Evolutionary conservation across 164 flowering plant genomes (phyloP).

Genomic region (Brasenia schreberi): DNA sequence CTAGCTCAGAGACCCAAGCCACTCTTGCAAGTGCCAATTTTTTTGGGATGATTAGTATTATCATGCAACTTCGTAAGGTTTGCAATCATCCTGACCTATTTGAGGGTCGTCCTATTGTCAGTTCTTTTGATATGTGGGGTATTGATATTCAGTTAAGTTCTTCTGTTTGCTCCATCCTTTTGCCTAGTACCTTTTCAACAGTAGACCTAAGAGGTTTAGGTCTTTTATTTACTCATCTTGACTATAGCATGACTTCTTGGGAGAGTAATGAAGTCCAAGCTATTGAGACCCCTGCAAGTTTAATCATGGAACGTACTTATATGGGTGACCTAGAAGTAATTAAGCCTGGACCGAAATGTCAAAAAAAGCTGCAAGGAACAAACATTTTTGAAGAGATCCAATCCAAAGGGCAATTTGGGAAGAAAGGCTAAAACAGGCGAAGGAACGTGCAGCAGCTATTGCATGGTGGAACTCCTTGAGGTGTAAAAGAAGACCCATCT

Average conservation of each 20-base stretch:
- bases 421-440: constrained; percentile 63
- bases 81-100: constrained; percentile 99
- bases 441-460: constrained; percentile 63
- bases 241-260: constrained; percentile 86
- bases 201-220: constrained; percentile 60
- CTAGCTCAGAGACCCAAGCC: constrained; percentile 96
- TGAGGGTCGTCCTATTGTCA: constrained; percentile 97
- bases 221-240: constrained; percentile 69
- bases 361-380: constrained; percentile 32
- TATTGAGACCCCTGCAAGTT: constrained; percentile 57
- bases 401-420: constrained; percentile 56
- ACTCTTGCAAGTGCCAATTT: constrained; percentile 85
- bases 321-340: constrained; percentile 15
- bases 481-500: constrained; percentile 62
- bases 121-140: constrained; percentile 92
- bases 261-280: constrained; percentile 64
- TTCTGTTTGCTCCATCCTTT: constrained; percentile 47
- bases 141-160: constrained; percentile 66
- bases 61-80: constrained; percentile 99
- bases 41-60: constrained; percentile 94
- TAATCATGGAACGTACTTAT: constrained; percentile 31
- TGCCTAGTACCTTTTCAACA: constrained; percentile 36
- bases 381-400: constrained; percentile 78
- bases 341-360: constrained; percentile 2
- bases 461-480: constrained; percentile 99